Evolutionary conservation across 108 stramenopile genomes (phyloP).

Genomic region (Conticribra weissflogii): DNA sequence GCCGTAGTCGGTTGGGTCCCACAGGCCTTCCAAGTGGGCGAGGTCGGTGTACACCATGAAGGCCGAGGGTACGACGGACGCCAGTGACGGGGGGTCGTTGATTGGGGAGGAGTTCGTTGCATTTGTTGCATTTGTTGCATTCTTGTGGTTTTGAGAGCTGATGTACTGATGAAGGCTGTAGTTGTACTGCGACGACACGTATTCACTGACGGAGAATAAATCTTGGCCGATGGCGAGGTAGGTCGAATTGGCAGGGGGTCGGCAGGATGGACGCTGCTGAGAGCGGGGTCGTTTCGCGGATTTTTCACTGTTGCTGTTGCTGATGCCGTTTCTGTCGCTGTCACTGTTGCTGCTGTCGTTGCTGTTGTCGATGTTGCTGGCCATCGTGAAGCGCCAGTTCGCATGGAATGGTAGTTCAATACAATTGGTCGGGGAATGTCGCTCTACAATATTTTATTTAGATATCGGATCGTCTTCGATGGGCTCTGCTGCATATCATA

Average conservation of each 20-base stretch:
- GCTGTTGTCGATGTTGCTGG: no score
- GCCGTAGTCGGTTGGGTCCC: slow-evolving; percentile 76
- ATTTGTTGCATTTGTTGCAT: slow-evolving; percentile 2
- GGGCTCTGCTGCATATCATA: no score
- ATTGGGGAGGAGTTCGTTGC: neutral
- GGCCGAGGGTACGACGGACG: slow-evolving; percentile 63
- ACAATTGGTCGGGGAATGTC: no score
- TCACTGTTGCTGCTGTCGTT: no score
- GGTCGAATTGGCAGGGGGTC: slow-evolving; percentile 64
- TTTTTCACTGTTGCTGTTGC: no score
- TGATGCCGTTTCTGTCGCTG: no score
- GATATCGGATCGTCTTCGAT: no score
- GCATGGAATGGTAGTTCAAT: no score
- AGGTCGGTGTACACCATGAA: slow-evolving; percentile 84
- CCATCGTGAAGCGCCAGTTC: no score
- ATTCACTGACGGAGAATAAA: slow-evolving; percentile 80
- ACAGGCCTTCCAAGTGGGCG: slow-evolving; percentile 63
- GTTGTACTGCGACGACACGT: slow-evolving; percentile 72
- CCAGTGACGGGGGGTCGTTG: slow-evolving; percentile 3
- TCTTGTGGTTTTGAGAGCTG: slow-evolving; percentile 6
- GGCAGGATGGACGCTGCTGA: slow-evolving; percentile 48
- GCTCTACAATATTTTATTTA: no score
- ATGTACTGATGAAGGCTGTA: slow-evolving; percentile 58
- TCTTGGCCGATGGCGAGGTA: slow-evolving; percentile 60
- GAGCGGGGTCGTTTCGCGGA: no score